Evolutionary conservation across 805 yeast genomes (phyloP), one percentile per base, ranked within the genome.

Genomic region (Wickerhamomyces alni): DNA sequence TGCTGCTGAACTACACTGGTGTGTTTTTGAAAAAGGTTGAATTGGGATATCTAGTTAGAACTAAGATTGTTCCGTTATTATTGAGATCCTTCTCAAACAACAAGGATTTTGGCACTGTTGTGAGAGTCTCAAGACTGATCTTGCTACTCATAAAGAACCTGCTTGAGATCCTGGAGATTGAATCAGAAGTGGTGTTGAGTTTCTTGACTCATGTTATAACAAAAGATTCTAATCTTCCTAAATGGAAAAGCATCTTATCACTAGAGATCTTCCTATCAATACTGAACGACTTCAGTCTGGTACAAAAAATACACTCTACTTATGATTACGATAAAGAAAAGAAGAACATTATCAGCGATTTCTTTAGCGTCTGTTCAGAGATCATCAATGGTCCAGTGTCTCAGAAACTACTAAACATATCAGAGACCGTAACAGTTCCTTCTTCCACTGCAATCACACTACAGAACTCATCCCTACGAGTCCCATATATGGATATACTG

Each of bases 151-250:
- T 88, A 5, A 65, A 74, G 26, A 54, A 63, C 9, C 77, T 80
- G 19, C 66, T 88, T 17, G 61, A 69, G 0, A 70, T 77, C 7
- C 61, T 91, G 28, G 82, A 76, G 37, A 72, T 83, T 25, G 97
- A 91, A 58, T 70, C 85, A 19, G 96, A 88, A 52, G 88, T 87
- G 7, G 76, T 89, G 2, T 61, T 91, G 13, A 80, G 94, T 0
- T 66, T 84, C 19, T 60, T 88, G 26, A 85, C 84, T 15, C 94
- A 85, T 54, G 71, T 75, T n/a, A 54, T 86, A n/a, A 68, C 81
- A 1, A 66, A 68, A 26, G 79, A 76, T 6, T 70, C 80, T 0
- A 69, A 70, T 1, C 51, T 73, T 2, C 78, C 81, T 3, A 41
- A 53, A 7, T 91, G 97, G 97, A 86, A 84, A 46, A 77, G 79